Evolutionary conservation across 345 rosid genomes (phyloP), one percentile per base, ranked within the genome.

Genomic region (Eucalyptus pauciflora): DNA sequence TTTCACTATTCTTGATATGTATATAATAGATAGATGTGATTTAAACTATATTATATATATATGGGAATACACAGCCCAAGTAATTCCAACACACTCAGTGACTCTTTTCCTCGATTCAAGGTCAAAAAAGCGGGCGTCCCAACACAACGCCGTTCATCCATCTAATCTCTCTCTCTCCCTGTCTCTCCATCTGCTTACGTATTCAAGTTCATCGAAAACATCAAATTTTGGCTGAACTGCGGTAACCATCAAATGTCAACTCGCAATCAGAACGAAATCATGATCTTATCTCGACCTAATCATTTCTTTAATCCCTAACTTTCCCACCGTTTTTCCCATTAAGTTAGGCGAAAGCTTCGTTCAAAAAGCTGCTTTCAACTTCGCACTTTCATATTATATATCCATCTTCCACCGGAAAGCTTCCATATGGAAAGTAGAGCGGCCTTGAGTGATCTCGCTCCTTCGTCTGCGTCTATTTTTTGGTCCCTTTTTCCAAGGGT

Each of bases 261-360:
- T 64, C 88, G 25, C 37, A 69, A 87, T 56, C 49, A 37, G 83
- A 37, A 87, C 48, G 3, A 7, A 13, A 76, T 76, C 85, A 41
- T 76, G 48, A 76, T 41, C 85, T 76, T 76, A 29, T 29, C 51
- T 64, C 10, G 24, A 86, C 69, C 54, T 51, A 15, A 46, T 31
- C 76, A 27, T 56, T 33, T 81, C 27, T 52, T 60, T 52, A 88
- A 46, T 88, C 91, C 89, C 90, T 89, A 54, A 67, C 85, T 11
- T 58, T 13, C 33, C 41, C 33, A 58, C 79, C 24, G 45, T 15
- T 45, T 64, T n/a, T 54, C 49, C 46, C 48, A 41, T n/a, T 5
- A 60, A 79, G 93, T 91, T 91, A 89, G 92, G 93, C 91, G 79
- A 64, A 86, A 37, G 14, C 24, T 41, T 22, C 7, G 13, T 76